Evolutionary conservation across 306 rosid genomes (phyloP).

Genomic region (Mucuna pruriens): DNA sequence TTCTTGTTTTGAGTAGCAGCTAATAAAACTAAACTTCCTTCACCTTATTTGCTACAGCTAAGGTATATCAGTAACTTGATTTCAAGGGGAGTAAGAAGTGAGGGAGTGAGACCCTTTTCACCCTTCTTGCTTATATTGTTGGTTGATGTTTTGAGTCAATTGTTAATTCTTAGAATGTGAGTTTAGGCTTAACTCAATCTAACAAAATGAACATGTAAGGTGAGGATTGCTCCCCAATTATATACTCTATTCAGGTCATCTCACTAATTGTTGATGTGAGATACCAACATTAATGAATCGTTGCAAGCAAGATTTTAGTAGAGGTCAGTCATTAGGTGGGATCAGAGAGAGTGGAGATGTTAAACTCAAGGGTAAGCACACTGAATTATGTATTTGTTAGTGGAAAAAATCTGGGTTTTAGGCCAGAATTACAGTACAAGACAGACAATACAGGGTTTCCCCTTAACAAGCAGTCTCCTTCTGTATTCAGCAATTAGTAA

Average conservation of each 20-base stretch:
- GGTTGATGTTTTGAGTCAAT: neutral
- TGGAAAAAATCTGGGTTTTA: neutral
- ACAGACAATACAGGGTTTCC: neutral
- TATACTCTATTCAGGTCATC: too few species aligned
- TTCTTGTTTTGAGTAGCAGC: conserved; percentile 7
- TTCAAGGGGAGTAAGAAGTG: neutral
- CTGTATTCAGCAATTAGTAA: neutral
- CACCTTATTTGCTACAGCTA: neutral
- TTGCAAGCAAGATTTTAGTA: neutral
- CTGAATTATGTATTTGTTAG: neutral
- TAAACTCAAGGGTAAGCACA: neutral
- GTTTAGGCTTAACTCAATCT: too few species aligned
- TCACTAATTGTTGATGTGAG: too few species aligned
- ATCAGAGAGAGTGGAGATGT: neutral
- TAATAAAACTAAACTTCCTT: neutral
- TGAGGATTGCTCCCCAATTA: too few species aligned
- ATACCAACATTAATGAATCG: too few species aligned
- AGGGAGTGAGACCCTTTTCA: neutral
- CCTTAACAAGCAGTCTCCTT: neutral
- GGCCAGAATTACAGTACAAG: neutral
- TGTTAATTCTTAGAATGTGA: too few species aligned
- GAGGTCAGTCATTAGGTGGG: conserved; percentile 17
- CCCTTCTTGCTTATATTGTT: neutral
- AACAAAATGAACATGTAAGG: too few species aligned
- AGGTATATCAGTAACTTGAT: conserved; percentile 8